phyloP scores from a whole-genome alignment of 73 alveolate genomes.

The Tetrahymena thermophila region DNA sequence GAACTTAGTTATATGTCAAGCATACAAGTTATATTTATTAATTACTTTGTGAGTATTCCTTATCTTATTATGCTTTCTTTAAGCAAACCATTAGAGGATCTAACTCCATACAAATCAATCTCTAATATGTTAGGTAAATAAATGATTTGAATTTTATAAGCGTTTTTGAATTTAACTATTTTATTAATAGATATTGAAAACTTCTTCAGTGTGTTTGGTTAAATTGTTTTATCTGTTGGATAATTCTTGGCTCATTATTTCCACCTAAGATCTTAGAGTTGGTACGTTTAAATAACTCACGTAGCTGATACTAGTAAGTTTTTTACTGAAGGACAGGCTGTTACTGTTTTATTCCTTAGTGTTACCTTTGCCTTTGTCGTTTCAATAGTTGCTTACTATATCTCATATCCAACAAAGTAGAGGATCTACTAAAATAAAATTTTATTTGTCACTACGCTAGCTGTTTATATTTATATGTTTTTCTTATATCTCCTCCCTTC shows the following conservation, averaged over 20 bases:
- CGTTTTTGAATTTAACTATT: neutral
- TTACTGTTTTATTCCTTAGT: neutral
- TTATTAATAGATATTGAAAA: neutral
- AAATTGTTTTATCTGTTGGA: neutral
- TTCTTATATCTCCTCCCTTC: neutral
- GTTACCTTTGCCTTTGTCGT: neutral
- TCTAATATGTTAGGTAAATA: constrained; percentile 25
- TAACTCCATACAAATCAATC: neutral
- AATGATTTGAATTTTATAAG: no score
- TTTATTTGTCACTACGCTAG: neutral
- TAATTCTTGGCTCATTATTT: neutral
- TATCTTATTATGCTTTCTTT: constrained; percentile 1
- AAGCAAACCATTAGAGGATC: neutral
- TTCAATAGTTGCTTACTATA: constrained; percentile 10
- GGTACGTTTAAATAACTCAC: neutral
- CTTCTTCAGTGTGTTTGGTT: neutral
- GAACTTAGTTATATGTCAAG: neutral
- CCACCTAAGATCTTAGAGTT: neutral
- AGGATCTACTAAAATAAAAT: constrained; percentile 4
- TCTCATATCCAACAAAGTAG: constrained; percentile 16
- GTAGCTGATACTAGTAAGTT: neutral
- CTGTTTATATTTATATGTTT: neutral
- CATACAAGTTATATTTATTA: neutral
- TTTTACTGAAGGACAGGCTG: neutral
- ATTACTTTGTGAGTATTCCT: constrained; percentile 26